These are phyloP conservation scores for Cronartium quercuum DNA, from an alignment of 1,284 basidiomycete species.

Conservation along the genomic window DNA sequence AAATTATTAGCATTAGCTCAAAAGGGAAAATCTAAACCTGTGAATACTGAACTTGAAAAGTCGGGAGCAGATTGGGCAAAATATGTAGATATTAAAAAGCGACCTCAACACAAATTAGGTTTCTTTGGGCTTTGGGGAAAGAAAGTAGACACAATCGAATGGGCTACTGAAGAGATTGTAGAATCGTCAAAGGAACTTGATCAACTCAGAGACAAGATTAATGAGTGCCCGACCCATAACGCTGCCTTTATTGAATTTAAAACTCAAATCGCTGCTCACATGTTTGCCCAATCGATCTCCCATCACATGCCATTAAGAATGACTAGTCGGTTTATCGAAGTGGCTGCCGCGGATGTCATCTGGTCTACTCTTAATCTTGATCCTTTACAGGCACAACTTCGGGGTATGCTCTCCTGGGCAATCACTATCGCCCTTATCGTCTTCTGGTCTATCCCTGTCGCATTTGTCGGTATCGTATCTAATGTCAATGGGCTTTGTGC, in stretches of 20 bases:
- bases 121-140: conserved; percentile 60
- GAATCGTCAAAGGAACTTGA: conserved; percentile 55
- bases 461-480: conserved; percentile 77
- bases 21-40: conserved; percentile 54
- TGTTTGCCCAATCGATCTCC: conserved; percentile 56
- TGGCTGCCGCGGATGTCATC: conserved; percentile 77
- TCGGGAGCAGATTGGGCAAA: conserved; percentile 50
- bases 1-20: conserved; percentile 65
- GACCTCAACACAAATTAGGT: conserved; percentile 69
- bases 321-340: conserved; percentile 58
- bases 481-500: conserved; percentile 70
- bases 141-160: conserved; percentile 84
- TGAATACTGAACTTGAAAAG: conserved; percentile 43
- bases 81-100: conserved; percentile 62
- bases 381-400: conserved; percentile 73
- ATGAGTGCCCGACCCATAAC: conserved; percentile 55
- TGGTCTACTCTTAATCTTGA: conserved; percentile 83
- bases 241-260: conserved; percentile 82
- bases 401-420: conserved; percentile 53
- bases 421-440: conserved; percentile 60
- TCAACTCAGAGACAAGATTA: conserved; percentile 60
- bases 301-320: conserved; percentile 57
- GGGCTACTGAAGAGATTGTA: conserved; percentile 62
- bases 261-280: conserved; percentile 84
- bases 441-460: conserved; percentile 60